Percentiles rank a stretch among this genome's conserved stretches.
These are phyloP conservation scores for Leptodontidium sp. DNA, from an alignment of 2,329 filamentous ascomycete species.

Conservation along the genomic window DNA sequence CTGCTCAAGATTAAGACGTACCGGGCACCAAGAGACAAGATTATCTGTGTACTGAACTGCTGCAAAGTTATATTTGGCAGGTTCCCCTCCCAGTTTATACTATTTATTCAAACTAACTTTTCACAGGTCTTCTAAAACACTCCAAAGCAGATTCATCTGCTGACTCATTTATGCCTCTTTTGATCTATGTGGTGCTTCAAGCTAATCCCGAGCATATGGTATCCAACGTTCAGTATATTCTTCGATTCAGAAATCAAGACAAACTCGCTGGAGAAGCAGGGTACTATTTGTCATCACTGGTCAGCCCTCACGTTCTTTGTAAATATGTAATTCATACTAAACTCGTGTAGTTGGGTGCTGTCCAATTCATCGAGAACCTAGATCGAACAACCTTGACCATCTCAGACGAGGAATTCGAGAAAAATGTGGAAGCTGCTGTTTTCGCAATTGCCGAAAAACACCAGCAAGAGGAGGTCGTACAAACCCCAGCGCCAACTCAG, in stretches of 20 bases:
- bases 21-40: conserved; percentile 95
- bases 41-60: conserved; percentile 97
- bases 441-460: conserved; percentile 95
- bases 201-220: conserved; percentile 95
- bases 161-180: conserved; percentile 91
- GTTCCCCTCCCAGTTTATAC: conserved; percentile 35
- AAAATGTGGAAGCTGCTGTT: conserved; percentile 94
- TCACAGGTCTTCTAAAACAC: conserved; percentile 82
- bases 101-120: conserved; percentile 34
- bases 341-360: conserved; percentile 76
- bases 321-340: conserved; percentile 20
- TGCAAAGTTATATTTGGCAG: conserved; percentile 98
- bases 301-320: conserved; percentile 51
- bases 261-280: conserved; percentile 97
- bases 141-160: conserved; percentile 93
- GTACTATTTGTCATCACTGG: conserved; percentile 95
- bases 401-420: conserved; percentile 93
- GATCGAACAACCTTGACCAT: conserved; percentile 94
- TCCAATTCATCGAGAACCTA: conserved; percentile 96
- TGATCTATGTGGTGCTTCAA: conserved; percentile 95
- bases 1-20: conserved; percentile 96
- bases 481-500: conserved; percentile 46
- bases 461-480: conserved; percentile 60
- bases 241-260: conserved; percentile 96
- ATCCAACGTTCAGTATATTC: conserved; percentile 97